These are phyloP conservation scores for Xylaria hypoxylon DNA, from an alignment of 2,329 filamentous ascomycete species.

Conservation along the genomic window DNA sequence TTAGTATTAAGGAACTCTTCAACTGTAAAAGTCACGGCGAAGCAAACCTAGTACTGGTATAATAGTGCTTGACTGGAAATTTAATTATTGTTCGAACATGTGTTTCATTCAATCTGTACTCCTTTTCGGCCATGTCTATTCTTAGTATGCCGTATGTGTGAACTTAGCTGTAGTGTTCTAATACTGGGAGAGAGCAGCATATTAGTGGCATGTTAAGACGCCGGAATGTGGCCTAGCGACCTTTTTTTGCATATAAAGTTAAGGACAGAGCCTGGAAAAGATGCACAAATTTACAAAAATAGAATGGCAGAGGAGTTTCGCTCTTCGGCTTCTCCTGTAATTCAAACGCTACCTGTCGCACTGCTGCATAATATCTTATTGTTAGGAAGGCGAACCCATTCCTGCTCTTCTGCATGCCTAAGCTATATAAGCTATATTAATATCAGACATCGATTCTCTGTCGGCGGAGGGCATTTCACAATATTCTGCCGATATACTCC, in stretches of 20 bases:
- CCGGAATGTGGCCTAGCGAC: background rate
- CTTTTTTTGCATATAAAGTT: background rate
- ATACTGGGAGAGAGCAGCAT: background rate
- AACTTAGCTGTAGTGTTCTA: background rate
- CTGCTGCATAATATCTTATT: background rate
- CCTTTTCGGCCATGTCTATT: background rate
- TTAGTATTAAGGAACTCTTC: background rate
- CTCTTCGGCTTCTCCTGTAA: background rate
- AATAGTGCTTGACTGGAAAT: background rate
- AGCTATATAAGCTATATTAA: constrained; percentile 18
- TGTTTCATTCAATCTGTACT: background rate
- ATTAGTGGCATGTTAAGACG: background rate
- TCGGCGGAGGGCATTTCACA: constrained; percentile 66
- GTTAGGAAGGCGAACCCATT: constrained; percentile 12
- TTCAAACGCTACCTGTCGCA: constrained; percentile 2
- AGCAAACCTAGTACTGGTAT: background rate
- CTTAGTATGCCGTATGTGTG: background rate
- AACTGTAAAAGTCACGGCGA: background rate
- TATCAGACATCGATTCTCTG: constrained; percentile 26
- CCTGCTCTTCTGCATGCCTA: constrained; percentile 7
- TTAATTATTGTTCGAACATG: background rate
- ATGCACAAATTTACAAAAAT: background rate
- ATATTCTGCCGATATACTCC: constrained; percentile 64
- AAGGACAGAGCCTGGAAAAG: background rate
- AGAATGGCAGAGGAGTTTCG: background rate